These are phyloP conservation scores for Podaxis sp. DNA, from an alignment of 768 basidiomycete species.

Conservation along the genomic window DNA sequence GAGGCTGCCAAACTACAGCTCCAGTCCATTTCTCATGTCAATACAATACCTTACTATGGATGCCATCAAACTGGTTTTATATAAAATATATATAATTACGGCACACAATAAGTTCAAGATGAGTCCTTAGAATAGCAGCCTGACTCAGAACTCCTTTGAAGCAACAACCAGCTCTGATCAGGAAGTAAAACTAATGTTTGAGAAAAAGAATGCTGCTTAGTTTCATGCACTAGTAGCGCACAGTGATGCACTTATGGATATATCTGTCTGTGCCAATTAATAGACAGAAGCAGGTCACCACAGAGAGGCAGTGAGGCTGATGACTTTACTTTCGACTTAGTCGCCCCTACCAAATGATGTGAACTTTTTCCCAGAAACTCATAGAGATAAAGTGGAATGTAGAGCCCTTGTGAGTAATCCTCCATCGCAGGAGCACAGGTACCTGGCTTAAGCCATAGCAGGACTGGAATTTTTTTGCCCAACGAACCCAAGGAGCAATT, in stretches of 20 bases:
- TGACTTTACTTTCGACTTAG: too few species aligned
- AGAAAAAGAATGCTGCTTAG: conserved; percentile 2
- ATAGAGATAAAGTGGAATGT: not conserved
- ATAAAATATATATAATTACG: conserved; percentile 27
- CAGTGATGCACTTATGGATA: not conserved
- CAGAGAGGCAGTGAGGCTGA: too few species aligned
- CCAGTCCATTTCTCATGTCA: conserved; percentile 16
- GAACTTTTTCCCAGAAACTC: too few species aligned
- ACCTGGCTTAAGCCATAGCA: not conserved
- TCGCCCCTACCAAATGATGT: too few species aligned
- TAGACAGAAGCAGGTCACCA: too few species aligned
- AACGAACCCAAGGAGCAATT: too few species aligned
- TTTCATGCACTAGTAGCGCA: not conserved
- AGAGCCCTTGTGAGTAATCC: not conserved
- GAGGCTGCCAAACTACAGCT: too few species aligned
- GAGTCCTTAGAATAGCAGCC: not conserved
- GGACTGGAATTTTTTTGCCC: too few species aligned
- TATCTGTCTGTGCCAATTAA: too few species aligned
- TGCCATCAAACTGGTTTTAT: conserved; percentile 38
- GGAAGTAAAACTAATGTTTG: conserved; percentile 9
- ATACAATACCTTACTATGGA: conserved; percentile 41
- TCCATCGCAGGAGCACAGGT: not conserved
- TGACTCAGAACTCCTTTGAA: not conserved
- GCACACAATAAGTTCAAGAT: conserved; percentile 21
- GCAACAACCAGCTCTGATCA: not conserved